Evolutionary conservation across 495 filamentous ascomycete genomes (phyloP).

Genomic region (Trypethelium eluteriae): DNA sequence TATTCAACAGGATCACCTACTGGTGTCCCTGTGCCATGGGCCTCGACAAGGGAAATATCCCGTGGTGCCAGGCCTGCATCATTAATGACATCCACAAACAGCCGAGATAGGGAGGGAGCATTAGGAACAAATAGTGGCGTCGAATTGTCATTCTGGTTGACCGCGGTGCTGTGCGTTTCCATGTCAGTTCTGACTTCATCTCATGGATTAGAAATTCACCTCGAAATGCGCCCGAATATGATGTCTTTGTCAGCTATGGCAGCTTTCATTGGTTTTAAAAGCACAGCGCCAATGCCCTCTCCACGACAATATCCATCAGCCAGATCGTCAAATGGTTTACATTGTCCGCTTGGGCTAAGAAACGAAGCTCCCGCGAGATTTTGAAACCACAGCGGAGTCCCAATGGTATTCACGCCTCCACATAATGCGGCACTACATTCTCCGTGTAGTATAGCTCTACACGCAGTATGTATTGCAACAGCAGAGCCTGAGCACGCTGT

Average conservation of each 20-base stretch:
- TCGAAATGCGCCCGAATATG: conserved; percentile 26
- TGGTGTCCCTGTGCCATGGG: conserved; percentile 40
- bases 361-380: conserved; percentile 24
- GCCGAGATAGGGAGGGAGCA: conserved; percentile 27
- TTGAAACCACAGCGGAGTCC: conserved; percentile 28
- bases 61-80: conserved; percentile 21
- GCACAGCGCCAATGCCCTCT: conserved; percentile 31
- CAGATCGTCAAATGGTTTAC: conserved; percentile 36
- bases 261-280: conserved; percentile 33
- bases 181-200: not conserved
- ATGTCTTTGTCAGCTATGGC: conserved; percentile 30
- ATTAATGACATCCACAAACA: conserved; percentile 24
- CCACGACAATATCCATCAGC: conserved; percentile 39
- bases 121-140: conserved; percentile 22
- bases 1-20: conserved; percentile 34
- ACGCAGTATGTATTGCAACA: conserved; percentile 32
- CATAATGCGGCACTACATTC: conserved; percentile 36
- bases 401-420: conserved; percentile 36
- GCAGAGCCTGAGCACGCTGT: conserved; percentile 35
- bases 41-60: conserved; percentile 33
- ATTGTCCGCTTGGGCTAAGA: conserved; percentile 35
- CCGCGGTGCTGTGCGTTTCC: conserved; percentile 32
- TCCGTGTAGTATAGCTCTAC: conserved; percentile 32
- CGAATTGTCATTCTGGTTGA: conserved; percentile 29
- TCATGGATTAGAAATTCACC: not conserved